Evolutionary conservation across 176 grass and related monocot species (phyloP).

Genomic region (Phragmites australis): DNA sequence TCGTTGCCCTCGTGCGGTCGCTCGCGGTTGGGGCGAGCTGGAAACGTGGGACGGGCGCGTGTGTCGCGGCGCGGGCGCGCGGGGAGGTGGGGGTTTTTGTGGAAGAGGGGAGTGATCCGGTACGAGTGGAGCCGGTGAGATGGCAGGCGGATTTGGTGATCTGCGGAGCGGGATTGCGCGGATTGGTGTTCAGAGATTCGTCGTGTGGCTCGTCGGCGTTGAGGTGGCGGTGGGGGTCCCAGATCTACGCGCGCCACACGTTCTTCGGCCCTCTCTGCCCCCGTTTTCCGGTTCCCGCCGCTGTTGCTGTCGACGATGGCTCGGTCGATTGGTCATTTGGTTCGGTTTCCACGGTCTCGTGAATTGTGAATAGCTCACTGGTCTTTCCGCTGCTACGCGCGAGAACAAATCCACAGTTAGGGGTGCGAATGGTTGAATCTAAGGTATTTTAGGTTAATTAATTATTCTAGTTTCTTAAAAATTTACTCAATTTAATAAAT

Average conservation of each 20-base stretch:
- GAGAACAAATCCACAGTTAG: too few relatives aligned
- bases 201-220: constrained; percentile 42
- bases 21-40: not conserved
- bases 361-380: not conserved
- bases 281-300: not conserved
- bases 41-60: not conserved
- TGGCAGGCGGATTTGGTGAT: constrained; percentile 28
- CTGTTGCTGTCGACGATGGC: not conserved
- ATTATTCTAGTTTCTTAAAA: too few relatives aligned
- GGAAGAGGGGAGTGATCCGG: constrained; percentile 42
- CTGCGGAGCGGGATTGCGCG: constrained; percentile 35
- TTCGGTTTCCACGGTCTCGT: not conserved
- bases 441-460: too few relatives aligned
- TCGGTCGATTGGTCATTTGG: not conserved
- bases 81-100: not conserved
- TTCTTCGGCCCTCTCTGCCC: not conserved
- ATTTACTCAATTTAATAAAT: too few relatives aligned
- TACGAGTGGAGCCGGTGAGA: constrained; percentile 49
- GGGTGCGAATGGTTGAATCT: too few relatives aligned
- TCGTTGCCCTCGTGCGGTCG: constrained; percentile 1
- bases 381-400: too few relatives aligned
- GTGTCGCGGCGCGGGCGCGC: not conserved
- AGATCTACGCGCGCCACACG: constrained; percentile 18
- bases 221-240: constrained; percentile 4
- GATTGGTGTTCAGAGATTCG: constrained; percentile 31